Evolutionary conservation across 371 early-diverging fungal species (phyloP), one percentile per base, ranked within the genome.

Genomic region (Mortierella sp.): DNA sequence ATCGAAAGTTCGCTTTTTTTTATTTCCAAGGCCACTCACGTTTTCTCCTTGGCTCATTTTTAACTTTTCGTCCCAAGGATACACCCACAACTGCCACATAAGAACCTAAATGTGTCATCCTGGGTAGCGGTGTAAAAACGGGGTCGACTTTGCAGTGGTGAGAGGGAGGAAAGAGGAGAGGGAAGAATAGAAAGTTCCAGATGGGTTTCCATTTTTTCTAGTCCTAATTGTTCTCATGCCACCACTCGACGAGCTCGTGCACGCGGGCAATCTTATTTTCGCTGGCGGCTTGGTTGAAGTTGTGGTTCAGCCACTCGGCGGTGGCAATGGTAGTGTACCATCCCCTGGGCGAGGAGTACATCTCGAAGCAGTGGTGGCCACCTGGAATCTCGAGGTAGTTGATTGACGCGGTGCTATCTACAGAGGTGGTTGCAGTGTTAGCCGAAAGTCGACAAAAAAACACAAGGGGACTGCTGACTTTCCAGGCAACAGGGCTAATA

Each of bases 201-300:
- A 56, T 11, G 58, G 16, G 11, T 60, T 32, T 32, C 14, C 16
- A 60, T 35, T 12, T 32, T 7, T 56, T 27, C 27, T 56, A 11
- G 3, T 5, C 56, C 27, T 56, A 56, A 27, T 68, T 38, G 24
- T 68, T 24, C 1, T 38, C 6, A 41, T 68, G 38, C 68, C 75
- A 76, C 85, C 85, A 84, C 44, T 84, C 85, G 0, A 84, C 85
- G 7, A 84, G 76, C 32, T 84, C 82, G 29, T 84, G 79, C 12
- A 81, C 76, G 27, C 56, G 74, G 14, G 32, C 32, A 44, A 76
- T 79, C 55, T 58, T 60, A 43, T 75, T 70, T 3, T 60, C 70
- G 16, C 11, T 51, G 4, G 54, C 11, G 4, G 16, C 51, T n/a
- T 54, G 70, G 65, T 49, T 65, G 41, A 86, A 86, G 54, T 79